phyloP scores from a whole-genome alignment of 129 eudicot species.

The Saussurea involucrata region DNA sequence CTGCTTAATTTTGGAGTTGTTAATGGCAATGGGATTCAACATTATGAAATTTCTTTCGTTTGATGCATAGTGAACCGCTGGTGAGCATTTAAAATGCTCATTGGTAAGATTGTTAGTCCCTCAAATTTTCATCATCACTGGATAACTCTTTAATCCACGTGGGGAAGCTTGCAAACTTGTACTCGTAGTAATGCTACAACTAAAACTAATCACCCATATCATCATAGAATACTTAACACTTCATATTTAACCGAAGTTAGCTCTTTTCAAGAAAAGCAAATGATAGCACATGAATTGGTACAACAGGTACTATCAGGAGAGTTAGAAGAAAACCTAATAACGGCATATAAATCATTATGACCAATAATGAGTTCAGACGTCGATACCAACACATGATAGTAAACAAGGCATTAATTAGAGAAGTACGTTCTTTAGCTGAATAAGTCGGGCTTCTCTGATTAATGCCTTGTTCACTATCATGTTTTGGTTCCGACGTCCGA shows the following conservation, averaged over 20 bases:
- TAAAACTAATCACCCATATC: neutral
- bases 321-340: neutral
- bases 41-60: neutral
- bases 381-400: neutral
- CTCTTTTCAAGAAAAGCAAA: neutral
- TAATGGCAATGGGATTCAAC: slow-evolving; percentile 2
- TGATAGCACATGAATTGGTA: neutral
- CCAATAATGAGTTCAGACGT: neutral
- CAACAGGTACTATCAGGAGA: neutral
- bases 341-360: neutral
- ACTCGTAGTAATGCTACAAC: neutral
- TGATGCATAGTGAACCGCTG: slow-evolving; percentile 8
- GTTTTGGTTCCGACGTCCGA: neutral
- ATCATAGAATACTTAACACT: slow-evolving; percentile 4
- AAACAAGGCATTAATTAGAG: neutral
- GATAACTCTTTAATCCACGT: neutral
- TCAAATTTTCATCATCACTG: neutral
- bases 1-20: neutral
- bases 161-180: neutral
- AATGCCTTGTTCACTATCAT: neutral
- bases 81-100: slow-evolving; percentile 7
- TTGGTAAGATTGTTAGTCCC: neutral
- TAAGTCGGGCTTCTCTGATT: neutral
- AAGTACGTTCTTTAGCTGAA: neutral
- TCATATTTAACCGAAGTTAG: neutral